Percentiles rank a stretch among this genome's conserved stretches.
phyloP scores from a whole-genome alignment of 1,284 basidiomycete species.

The Papiliotrema fonsecae region DNA sequence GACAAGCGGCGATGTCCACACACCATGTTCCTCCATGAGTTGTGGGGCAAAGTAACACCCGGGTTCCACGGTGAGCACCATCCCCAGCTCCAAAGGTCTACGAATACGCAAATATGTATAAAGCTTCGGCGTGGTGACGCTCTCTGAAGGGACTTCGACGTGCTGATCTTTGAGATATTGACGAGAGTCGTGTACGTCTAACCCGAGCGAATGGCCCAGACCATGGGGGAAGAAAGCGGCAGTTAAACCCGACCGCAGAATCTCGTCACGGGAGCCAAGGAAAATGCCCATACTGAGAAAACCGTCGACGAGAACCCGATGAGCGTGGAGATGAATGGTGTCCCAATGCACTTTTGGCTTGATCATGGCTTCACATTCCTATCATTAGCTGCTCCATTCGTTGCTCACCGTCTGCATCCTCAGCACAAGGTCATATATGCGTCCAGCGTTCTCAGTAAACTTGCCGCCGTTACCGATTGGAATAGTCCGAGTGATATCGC shows the following conservation, averaged over 20 bases:
- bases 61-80: conserved; percentile 78
- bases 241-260: conserved; percentile 69
- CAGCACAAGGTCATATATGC: conserved; percentile 77
- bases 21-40: conserved; percentile 60
- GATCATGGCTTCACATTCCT: conserved; percentile 65
- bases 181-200: conserved; percentile 70
- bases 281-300: conserved; percentile 83
- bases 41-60: conserved; percentile 81
- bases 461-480: conserved; percentile 76
- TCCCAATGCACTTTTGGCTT: conserved; percentile 80
- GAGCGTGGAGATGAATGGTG: conserved; percentile 71
- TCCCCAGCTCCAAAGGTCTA: conserved; percentile 63
- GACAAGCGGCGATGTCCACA: conserved; percentile 60
- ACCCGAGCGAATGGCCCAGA: conserved; percentile 74
- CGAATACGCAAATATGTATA: conserved; percentile 74
- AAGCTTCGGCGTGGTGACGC: conserved; percentile 56
- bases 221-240: conserved; percentile 89
- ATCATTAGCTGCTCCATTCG: conserved; percentile 1
- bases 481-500: conserved; percentile 47
- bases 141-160: conserved; percentile 25
- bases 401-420: conserved; percentile 71
- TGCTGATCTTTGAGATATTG: conserved; percentile 36
- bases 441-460: conserved; percentile 70
- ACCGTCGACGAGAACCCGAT: conserved; percentile 67
- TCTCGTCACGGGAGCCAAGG: conserved; percentile 57